Evolutionary conservation across 1,284 basidiomycete species (phyloP).

Genomic region (Papiliotrema flavescens): DNA sequence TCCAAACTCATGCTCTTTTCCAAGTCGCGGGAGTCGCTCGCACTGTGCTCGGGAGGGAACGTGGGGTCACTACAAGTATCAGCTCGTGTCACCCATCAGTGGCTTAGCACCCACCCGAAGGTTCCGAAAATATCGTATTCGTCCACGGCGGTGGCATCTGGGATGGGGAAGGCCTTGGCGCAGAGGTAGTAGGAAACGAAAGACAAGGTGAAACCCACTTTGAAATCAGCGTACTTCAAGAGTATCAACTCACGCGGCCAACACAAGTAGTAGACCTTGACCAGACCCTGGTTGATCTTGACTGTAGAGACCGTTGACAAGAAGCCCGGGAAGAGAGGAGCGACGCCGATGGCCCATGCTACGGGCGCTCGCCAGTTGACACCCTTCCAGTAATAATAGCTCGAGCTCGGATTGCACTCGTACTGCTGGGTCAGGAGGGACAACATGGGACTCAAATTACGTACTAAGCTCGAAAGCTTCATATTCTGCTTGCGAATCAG

Average conservation of each 20-base stretch:
- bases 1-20: too few species aligned
- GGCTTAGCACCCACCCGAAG: slow-evolving; percentile 17
- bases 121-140: slow-evolving; percentile 38
- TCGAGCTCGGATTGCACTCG: slow-evolving; percentile 16
- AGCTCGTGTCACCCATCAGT: too few species aligned
- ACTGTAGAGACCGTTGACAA: slow-evolving; percentile 30
- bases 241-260: slow-evolving; percentile 22
- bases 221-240: too few species aligned
- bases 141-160: slow-evolving; percentile 30
- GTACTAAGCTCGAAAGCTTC: slow-evolving; percentile 40
- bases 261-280: slow-evolving; percentile 42
- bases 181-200: slow-evolving; percentile 30
- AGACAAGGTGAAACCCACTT: slow-evolving; percentile 40
- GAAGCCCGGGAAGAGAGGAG: slow-evolving; percentile 46
- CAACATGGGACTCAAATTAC: not conserved
- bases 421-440: slow-evolving; percentile 10
- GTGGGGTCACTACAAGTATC: too few species aligned
- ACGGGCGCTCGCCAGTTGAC: slow-evolving; percentile 46
- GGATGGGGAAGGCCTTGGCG: slow-evolving; percentile 32
- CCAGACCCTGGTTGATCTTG: slow-evolving; percentile 26
- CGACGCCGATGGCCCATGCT: slow-evolving; percentile 45
- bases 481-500: slow-evolving; percentile 42
- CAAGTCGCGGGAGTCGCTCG: too few species aligned
- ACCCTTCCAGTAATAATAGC: slow-evolving; percentile 40
- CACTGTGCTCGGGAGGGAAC: too few species aligned